Conservation (phyloP, 2,329 filamentous ascomycete species). For the Fusarium algeriense region DNA sequence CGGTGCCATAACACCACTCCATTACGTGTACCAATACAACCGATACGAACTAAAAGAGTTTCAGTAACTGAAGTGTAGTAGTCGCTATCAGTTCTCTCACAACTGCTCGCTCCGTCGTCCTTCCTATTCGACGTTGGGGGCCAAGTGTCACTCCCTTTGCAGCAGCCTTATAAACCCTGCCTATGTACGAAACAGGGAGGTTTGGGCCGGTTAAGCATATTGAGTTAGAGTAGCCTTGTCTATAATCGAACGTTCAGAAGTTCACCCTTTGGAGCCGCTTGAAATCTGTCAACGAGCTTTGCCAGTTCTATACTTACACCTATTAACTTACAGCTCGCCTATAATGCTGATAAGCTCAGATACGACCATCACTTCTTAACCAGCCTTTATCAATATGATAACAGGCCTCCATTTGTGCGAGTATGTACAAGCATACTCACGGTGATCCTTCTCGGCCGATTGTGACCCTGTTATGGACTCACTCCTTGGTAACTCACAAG, state of each 20-base stretch:
- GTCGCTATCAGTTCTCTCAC: background rate
- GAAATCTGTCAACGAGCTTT: background rate
- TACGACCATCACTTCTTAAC: background rate
- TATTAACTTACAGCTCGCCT: background rate
- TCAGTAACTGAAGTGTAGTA: background rate
- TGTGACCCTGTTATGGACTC: background rate
- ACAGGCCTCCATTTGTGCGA: rapidly evolving
- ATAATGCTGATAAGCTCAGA: background rate
- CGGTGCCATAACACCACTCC: background rate
- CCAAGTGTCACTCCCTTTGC: background rate
- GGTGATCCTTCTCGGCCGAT: background rate
- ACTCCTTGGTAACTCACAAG: background rate
- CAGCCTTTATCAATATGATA: background rate
- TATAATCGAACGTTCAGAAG: background rate
- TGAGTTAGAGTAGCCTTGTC: background rate
- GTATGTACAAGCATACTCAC: background rate
- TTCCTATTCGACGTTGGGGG: background rate
- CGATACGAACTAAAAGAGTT: background rate
- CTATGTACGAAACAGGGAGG: background rate
- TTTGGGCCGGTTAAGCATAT: background rate
- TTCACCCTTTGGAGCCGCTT: background rate
- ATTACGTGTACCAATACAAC: background rate
- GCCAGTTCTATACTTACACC: background rate
- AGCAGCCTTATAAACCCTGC: background rate
- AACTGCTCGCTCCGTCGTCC: background rate